Evolutionary conservation across 1,284 basidiomycete species (phyloP), one percentile per base, ranked within the genome.

Genomic region (Mycosarcoma maydis): DNA sequence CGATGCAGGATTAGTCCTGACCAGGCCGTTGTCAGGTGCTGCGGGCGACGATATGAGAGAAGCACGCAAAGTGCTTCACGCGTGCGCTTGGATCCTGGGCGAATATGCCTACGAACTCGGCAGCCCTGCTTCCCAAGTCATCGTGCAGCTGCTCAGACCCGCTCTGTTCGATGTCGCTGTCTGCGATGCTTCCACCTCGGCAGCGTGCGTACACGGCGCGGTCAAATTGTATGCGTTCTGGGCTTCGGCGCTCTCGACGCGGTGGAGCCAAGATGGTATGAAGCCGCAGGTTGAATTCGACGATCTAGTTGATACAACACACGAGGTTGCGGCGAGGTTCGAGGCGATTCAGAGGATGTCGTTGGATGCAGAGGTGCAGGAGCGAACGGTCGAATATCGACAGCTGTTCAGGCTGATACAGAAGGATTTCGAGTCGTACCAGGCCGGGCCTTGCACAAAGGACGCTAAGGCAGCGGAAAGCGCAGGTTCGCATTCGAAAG

Each of bases 61-160:
- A 10, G 40, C 58, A 22, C 45, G 60, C 19, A 92, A 94, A 69
- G 87, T 95, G 8, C 83, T 97, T 2, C 92, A 90, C 85, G 94
- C 94, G 2, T 93, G 92, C 6, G 92, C 92, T 1, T 97, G 92
- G 90, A 91, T 97, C 67, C 92, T 91, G 72, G 94, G 94, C 23
- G 96, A 98, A 82, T 94, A 93, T 80, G 89, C 90, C 17, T 50
- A 80, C 76, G 58, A 83, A 50, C 66, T 82, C 14, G 32, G 58
- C 79, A 45, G 74, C 71, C 30, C 75, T 62, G 30, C 75, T 62
- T 17, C 44, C 1, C 33, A 46, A 8, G 68, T 75, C 11, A 77
- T 82, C 26, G 68, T 78, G 44, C 48, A 90, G 77, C 84, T 97
- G 37, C 83, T 92, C 1, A 51, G 39, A 16, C 49, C 59, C 0